Evolutionary conservation across 208 protist species (phyloP), one percentile per base, ranked within the genome.

Genomic region (Angomonas ambiguus): DNA sequence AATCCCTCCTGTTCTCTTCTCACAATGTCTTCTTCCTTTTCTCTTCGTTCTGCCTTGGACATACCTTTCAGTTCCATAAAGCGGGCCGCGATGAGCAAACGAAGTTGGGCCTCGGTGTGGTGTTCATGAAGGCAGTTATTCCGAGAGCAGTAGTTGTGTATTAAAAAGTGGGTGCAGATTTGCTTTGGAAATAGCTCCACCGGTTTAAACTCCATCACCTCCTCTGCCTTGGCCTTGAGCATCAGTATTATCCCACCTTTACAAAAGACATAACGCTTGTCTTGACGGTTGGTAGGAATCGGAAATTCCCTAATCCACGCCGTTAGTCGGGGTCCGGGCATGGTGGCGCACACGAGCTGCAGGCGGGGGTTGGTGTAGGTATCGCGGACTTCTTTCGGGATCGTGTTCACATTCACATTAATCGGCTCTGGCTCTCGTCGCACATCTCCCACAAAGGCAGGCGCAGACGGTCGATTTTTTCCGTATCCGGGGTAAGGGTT

Each of bases 161-260:
- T 83, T 18, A 95, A 72, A 71, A 92, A 95, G 71, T 93, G 85
- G 25, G 80, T 88, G 76, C 89, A 95, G 42, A 93, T 77, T 70
- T 93, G 89, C 71, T 85, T 82, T 0, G 71, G 67, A 67, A 95
- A 85, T 10, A 95, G 80, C 66, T 92, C 89, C 41, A 95, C 89
- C n/a, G 89, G 89, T 73, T 93, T 95, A 63, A 72, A 82, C 53
- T 78, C 69, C 69, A 75, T 77, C 65, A 95, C 81, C 51, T 95
- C 85, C 2, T 53, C 63, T 25, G 79, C 82, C 30, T 67, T 62
- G n/a, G 86, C 80, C 65, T 92, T 91, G 22, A 93, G 72, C 84
- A 95, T 91, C 5, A 95, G 78, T 24, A 91, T 76, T 67, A 93
- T 80, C 25, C 82, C 82, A 27, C 76, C 84, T 56, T 82, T 80